Base-by-base conservation (phyloP, 768 basidiomycete species). In the Obba rivulosa region DNA sequence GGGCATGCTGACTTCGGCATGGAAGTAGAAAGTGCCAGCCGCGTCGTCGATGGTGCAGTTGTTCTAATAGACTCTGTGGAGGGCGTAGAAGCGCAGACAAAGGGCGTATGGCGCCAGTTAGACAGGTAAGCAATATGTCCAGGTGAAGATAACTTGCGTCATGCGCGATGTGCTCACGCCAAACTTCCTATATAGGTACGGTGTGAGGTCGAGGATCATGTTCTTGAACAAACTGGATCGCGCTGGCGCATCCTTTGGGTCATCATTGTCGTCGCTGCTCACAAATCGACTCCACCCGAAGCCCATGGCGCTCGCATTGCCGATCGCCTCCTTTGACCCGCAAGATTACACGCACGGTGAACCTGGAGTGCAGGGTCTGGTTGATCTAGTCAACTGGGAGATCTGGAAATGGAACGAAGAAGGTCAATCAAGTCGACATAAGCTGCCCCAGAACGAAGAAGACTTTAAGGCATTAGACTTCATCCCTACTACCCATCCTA, bases 1-100 rank as follows among this genome's bases (percentile, higher is more conserved):
- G 91, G 91, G 31, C 91, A 94, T 67, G 92, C 89, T 4, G 91
- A 94, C 63, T 94, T 94, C 66, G 91, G 91, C n/a, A 92, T 93
- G 90, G 91, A 94, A 60, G 92, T 94, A 22, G 92, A 93, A 66
- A 88, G 90, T 58, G 92, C 92, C 8, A 92, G 90, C 59, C 81
- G 91, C 23, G 85, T 94, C 14, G 80, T 92, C 3, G 91, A 94
- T 54, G 92, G 91, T 48, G 91, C 90, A 14, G 82, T 94, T 23
- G 87, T 94, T 24, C 66, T 94, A 25, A 79, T 94, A 38, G 91
- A 94, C 66, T 87, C 90, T 0, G 91, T 94, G 0, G 91, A 93
- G 66, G 91, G 91, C 7, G 91, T 93, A 4, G 91, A 93, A 64
- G 81, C 88, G 10, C 91, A 94, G 62, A 94, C 92, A 0, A 85